Conservation (phyloP, 2,329 filamentous ascomycete genomes). For the Coniochaeta sp. region DNA sequence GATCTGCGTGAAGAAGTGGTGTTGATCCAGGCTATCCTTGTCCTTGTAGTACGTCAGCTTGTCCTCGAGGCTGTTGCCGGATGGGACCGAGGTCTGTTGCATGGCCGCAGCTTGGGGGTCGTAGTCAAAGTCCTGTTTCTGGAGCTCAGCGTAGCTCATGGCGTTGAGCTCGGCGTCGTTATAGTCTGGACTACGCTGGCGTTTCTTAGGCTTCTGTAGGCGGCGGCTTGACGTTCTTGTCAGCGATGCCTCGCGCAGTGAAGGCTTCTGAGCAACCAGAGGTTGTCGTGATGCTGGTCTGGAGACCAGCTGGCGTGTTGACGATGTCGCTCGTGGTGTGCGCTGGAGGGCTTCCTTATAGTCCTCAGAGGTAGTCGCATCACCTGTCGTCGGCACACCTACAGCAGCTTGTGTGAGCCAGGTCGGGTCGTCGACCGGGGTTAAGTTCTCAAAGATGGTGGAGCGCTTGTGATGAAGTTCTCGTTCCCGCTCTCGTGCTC, state of each 20-base stretch:
- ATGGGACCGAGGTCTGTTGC: conserved; percentile 19
- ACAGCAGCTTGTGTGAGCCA: conserved; percentile 19
- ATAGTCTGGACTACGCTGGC: conserved; percentile 42
- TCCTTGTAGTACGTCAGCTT: conserved; percentile 43
- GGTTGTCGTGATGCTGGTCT: neutral
- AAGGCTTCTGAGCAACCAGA: neutral
- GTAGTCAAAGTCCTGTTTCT: conserved; percentile 46
- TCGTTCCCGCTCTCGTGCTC: conserved; percentile 9
- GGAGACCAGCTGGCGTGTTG: neutral
- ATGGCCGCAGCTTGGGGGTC: conserved; percentile 42
- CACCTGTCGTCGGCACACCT: conserved; percentile 14
- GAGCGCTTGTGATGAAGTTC: conserved; percentile 18
- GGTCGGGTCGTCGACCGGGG: conserved; percentile 13
- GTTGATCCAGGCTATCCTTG: conserved; percentile 34
- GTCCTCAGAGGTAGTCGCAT: conserved; percentile 15
- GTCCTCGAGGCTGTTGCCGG: conserved; percentile 33
- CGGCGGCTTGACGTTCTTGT: conserved; percentile 10
- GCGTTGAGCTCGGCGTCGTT: conserved; percentile 45
- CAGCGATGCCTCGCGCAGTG: conserved; percentile 8
- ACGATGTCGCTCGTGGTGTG: conserved; percentile 14
- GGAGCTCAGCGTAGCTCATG: conserved; percentile 46
- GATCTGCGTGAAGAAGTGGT: conserved; percentile 44
- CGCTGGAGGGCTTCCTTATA: conserved; percentile 19
- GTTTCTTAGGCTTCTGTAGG: conserved; percentile 26
- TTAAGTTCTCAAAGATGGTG: conserved; percentile 17